phyloP scores from a whole-genome alignment of 257 asterid genomes.

The Ajuga chamaepitys region DNA sequence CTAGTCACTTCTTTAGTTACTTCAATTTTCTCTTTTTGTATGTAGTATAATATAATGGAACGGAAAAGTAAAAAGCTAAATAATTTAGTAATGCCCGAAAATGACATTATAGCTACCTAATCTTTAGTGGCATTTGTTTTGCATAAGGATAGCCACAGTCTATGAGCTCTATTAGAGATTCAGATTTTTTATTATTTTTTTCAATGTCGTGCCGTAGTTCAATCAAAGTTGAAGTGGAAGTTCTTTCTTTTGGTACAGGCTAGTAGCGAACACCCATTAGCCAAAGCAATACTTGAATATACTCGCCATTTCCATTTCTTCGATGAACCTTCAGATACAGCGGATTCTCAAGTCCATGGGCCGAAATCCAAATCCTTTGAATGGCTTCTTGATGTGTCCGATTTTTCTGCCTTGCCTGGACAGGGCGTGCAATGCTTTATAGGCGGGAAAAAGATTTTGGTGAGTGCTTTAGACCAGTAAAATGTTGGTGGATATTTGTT shows the following conservation, averaged over 20 bases:
- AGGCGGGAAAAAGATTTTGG: slow-evolving; percentile 67
- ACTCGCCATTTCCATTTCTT: slow-evolving; percentile 96
- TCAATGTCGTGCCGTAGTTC: background rate
- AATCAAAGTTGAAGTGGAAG: background rate
- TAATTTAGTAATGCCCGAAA: background rate
- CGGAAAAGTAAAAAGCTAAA: background rate
- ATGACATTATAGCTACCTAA: background rate
- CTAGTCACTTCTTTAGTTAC: background rate
- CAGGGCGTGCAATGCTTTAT: slow-evolving; percentile 80
- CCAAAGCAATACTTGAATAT: slow-evolving; percentile 78
- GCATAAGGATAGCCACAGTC: background rate
- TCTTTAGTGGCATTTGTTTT: background rate
- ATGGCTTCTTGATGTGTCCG: slow-evolving; percentile 80
- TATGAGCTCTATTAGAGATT: background rate
- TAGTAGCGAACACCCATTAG: slow-evolving; percentile 96
- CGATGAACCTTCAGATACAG: slow-evolving; percentile 43
- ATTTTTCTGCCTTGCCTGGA: slow-evolving; percentile 86
- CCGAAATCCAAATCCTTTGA: slow-evolving; percentile 48
- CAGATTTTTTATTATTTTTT: background rate
- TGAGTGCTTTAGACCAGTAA: slow-evolving; percentile 29
- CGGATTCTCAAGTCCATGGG: slow-evolving; percentile 32
- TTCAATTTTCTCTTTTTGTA: background rate
- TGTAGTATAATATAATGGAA: background rate
- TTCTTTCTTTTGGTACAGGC: slow-evolving; percentile 48
- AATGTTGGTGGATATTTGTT: background rate